Percentiles rank a stretch among this genome's conserved stretches.
These are phyloP conservation scores for Mucor circinelloides DNA, from an alignment of 371 early-diverging fungal genomes.

Conservation along the genomic window DNA sequence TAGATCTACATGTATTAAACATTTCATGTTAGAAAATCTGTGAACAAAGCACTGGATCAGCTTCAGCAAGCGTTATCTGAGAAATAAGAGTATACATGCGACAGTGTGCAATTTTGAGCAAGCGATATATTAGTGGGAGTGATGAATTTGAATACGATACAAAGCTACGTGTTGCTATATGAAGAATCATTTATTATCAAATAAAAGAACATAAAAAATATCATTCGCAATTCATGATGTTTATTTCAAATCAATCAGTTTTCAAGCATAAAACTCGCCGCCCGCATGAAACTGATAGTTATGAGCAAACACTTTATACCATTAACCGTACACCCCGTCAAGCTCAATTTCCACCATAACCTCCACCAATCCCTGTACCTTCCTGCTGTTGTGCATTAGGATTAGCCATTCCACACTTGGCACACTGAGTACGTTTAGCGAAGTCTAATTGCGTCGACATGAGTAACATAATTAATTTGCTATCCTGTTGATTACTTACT, in stretches of 20 bases:
- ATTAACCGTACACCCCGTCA: not conserved
- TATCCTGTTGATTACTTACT: not conserved
- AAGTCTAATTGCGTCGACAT: not conserved
- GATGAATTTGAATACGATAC: too few relatives aligned
- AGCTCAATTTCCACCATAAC: conserved; percentile 2
- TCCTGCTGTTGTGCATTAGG: not conserved
- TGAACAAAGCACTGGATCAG: conserved; percentile 25
- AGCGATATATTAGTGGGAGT: too few relatives aligned
- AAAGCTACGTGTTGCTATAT: too few relatives aligned
- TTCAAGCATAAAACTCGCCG: not conserved
- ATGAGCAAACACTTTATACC: not conserved
- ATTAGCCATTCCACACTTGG: conserved; percentile 5
- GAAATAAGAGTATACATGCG: not conserved
- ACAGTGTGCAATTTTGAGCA: not conserved
- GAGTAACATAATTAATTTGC: not conserved
- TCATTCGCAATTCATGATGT: not conserved
- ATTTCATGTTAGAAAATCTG: conserved; percentile 15
- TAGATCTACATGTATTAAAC: not conserved
- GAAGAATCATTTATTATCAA: too few relatives aligned
- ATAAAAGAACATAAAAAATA: not conserved
- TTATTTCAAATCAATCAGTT: not conserved
- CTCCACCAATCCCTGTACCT: conserved; percentile 1
- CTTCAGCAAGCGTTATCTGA: conserved; percentile 11
- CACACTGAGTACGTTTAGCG: conserved; percentile 2
- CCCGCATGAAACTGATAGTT: not conserved